A percentile compares a stretch with the other conserved stretches of the same genome.
Conservation (phyloP, 306 rosid species). For the Glycine latifolia region DNA sequence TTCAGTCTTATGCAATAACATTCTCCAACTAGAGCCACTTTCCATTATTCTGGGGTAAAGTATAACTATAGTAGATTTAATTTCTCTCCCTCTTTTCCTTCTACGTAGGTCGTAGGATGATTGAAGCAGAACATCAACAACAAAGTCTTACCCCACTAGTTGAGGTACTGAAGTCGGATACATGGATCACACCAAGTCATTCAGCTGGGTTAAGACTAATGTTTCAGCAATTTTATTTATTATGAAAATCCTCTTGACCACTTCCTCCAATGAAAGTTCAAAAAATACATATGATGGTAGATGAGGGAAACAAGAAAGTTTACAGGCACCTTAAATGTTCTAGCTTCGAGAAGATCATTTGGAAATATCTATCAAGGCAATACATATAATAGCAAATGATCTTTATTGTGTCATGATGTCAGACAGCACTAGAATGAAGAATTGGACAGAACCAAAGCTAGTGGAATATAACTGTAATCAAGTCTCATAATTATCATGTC, state of each 20-base stretch:
- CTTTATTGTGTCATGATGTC: conserved; percentile 1
- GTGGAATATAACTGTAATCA: conserved; percentile 33
- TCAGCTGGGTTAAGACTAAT: too few species aligned
- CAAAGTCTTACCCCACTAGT: too few species aligned
- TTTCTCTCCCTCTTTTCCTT: background rate
- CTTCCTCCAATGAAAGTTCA: background rate
- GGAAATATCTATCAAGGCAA: conserved; percentile 7
- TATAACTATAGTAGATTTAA: background rate
- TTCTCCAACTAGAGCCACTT: background rate
- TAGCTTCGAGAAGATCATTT: conserved; percentile 21
- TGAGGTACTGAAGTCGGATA: too few species aligned
- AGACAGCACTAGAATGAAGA: conserved; percentile 37
- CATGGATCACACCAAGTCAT: too few species aligned
- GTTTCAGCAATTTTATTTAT: too few species aligned
- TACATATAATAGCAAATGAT: conserved; percentile 15
- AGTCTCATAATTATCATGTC: conserved; percentile 36
- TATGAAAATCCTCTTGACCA: too few species aligned
- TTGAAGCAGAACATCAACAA: background rate
- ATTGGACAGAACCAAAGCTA: conserved; percentile 19
- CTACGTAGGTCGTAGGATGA: background rate
- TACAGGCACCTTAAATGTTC: background rate
- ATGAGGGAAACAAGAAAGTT: conserved; percentile 25
- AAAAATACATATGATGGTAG: background rate
- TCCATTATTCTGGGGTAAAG: background rate
- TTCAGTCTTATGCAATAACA: background rate